Evolutionary conservation across 495 filamentous ascomycete species (phyloP).

Genomic region (Astrocystis sublimbata): DNA sequence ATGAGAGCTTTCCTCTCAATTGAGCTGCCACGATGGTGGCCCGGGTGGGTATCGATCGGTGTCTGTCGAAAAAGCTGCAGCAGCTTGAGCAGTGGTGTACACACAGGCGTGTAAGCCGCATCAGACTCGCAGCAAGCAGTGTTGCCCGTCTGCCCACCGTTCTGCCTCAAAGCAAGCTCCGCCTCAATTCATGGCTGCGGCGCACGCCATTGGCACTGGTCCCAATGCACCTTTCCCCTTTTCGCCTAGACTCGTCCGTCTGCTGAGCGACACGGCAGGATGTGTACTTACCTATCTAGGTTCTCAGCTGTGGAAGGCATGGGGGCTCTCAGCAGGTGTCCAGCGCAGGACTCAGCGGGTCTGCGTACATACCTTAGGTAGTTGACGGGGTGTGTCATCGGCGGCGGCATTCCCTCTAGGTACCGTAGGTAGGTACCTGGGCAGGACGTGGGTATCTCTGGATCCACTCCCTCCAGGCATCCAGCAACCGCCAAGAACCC

Average conservation of each 20-base stretch:
- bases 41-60: not conserved
- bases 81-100: not conserved
- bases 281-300: slow-evolving; percentile 17
- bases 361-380: not conserved
- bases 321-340: too few relatives aligned
- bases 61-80: not conserved
- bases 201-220: slow-evolving; percentile 25
- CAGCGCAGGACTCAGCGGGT: too few relatives aligned
- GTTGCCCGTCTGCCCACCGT: too few relatives aligned
- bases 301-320: too few relatives aligned
- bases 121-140: not conserved
- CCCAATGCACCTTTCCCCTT: slow-evolving; percentile 34
- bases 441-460: too few relatives aligned
- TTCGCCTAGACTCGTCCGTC: slow-evolving; percentile 27
- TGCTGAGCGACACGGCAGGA: slow-evolving; percentile 23
- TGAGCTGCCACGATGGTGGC: not conserved
- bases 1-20: slow-evolving; percentile 10
- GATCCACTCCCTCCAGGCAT: slow-evolving; percentile 17
- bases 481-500: too few relatives aligned
- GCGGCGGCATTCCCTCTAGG: too few relatives aligned
- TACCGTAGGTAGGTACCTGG: too few relatives aligned
- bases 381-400: slow-evolving; percentile 10
- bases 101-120: not conserved
- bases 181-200: slow-evolving; percentile 32
- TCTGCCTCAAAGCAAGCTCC: slow-evolving; percentile 20